These are phyloP conservation scores for Blastomyces silverae DNA, from an alignment of 2,329 filamentous ascomycete genomes.

Conservation along the genomic window DNA sequence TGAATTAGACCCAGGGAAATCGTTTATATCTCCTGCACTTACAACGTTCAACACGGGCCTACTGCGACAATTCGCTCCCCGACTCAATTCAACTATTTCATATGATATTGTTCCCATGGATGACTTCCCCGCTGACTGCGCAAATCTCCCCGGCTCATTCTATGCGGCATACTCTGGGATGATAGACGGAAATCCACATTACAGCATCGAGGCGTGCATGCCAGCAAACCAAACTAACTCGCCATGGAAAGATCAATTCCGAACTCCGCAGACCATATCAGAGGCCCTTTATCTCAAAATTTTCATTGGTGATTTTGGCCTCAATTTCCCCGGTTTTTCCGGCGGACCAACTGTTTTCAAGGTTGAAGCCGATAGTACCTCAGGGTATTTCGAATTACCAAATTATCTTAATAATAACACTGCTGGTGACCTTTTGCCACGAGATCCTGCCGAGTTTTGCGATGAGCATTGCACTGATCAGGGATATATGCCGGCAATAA, in stretches of 20 bases:
- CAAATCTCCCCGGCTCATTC: neutral
- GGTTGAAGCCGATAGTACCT: slow-evolving; percentile 24
- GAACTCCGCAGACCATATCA: slow-evolving; percentile 5
- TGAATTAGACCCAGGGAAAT: slow-evolving; percentile 3
- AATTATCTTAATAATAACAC: slow-evolving; percentile 10
- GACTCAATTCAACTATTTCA: slow-evolving; percentile 3
- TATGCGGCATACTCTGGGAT: slow-evolving; percentile 3
- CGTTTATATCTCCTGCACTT: neutral
- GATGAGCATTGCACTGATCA: neutral
- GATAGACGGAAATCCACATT: neutral
- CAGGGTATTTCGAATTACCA: slow-evolving; percentile 14
- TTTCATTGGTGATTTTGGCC: neutral
- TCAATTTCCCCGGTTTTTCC: neutral
- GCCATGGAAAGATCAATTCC: slow-evolving; percentile 5
- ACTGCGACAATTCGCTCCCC: neutral
- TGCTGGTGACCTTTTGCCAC: slow-evolving; percentile 2
- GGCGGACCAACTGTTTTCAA: slow-evolving; percentile 9
- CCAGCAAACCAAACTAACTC: neutral
- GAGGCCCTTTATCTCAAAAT: slow-evolving; percentile 5
- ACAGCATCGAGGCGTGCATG: slow-evolving; percentile 7
- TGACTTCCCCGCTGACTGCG: neutral
- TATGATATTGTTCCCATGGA: neutral
- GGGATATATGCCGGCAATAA: neutral
- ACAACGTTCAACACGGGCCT: slow-evolving; percentile 1
- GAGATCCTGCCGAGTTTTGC: slow-evolving; percentile 2